Evolutionary conservation across 2,329 filamentous ascomycete genomes (phyloP).

Genomic region (Alternaria atra): DNA sequence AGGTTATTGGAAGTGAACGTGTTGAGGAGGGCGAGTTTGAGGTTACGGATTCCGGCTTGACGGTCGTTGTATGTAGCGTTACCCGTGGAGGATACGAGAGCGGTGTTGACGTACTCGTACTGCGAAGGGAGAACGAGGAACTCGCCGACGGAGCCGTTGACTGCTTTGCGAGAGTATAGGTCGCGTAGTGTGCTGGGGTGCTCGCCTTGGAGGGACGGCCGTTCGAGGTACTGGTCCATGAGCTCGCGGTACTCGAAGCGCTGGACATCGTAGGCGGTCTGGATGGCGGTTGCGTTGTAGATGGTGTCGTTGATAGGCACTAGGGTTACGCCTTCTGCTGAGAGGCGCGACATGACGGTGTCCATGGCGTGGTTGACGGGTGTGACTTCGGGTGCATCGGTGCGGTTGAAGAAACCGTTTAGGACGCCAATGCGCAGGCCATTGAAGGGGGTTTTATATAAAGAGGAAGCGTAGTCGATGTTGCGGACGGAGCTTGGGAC

Average conservation of each 20-base stretch:
- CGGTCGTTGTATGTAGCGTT: conserved; percentile 61
- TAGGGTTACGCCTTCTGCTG: conserved; percentile 59
- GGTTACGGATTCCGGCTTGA: conserved; percentile 60
- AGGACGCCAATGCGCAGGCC: conserved; percentile 61
- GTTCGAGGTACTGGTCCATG: conserved; percentile 65
- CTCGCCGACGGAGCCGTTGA: conserved; percentile 49
- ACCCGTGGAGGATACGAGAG: conserved; percentile 61
- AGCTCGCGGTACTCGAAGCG: conserved; percentile 66
- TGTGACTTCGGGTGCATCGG: conserved; percentile 60
- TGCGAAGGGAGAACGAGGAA: conserved; percentile 70
- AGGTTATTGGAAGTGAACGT: conserved; percentile 62
- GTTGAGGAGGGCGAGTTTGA: conserved; percentile 61
- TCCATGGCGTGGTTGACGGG: conserved; percentile 66
- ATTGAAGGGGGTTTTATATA: conserved; percentile 49
- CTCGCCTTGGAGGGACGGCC: conserved; percentile 52
- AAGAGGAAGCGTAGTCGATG: conserved; percentile 58
- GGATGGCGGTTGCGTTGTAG: conserved; percentile 64
- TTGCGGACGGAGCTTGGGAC: conserved; percentile 54
- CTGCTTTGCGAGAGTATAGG: conserved; percentile 56
- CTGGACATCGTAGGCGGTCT: conserved; percentile 65
- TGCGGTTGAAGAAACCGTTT: conserved; percentile 67
- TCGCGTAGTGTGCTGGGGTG: conserved; percentile 59
- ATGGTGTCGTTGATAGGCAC: conserved; percentile 59
- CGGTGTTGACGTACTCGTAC: conserved; percentile 63
- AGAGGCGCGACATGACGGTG: conserved; percentile 57